Evolutionary conservation across 1,284 basidiomycete species (phyloP).

Genomic region (Moesziomyces parantarcticus): DNA sequence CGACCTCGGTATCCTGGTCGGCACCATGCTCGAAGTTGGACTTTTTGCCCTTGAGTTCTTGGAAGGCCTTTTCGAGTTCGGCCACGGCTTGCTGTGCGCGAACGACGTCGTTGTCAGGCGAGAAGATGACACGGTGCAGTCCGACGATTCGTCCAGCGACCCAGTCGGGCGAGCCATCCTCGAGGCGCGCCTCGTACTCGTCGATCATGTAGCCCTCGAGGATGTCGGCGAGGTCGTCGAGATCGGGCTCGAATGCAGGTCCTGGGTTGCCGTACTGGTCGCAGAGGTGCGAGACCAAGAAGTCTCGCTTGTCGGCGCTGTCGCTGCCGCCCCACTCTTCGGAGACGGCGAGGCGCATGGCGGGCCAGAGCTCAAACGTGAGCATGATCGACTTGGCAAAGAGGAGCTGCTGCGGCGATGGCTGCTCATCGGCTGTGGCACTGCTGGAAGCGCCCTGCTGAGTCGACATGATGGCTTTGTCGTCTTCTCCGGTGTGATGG

Average conservation of each 20-base stretch:
- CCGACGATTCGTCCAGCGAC: slow-evolving; percentile 57
- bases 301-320: slow-evolving; percentile 59
- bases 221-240: slow-evolving; percentile 62
- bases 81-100: slow-evolving; percentile 41
- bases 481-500: too few species aligned
- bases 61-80: slow-evolving; percentile 50
- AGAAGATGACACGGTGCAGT: slow-evolving; percentile 54
- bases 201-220: slow-evolving; percentile 61
- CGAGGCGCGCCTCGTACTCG: slow-evolving; percentile 62
- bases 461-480: slow-evolving; percentile 15
- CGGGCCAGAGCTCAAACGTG: slow-evolving; percentile 63
- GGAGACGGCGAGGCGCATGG: slow-evolving; percentile 62
- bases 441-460: slow-evolving; percentile 19
- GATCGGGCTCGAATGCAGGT: slow-evolving; percentile 48
- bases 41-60: slow-evolving; percentile 48
- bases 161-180: slow-evolving; percentile 58
- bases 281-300: slow-evolving; percentile 60
- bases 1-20: slow-evolving; percentile 36
- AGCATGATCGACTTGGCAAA: slow-evolving; percentile 62
- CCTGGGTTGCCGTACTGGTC: slow-evolving; percentile 57
- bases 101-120: slow-evolving; percentile 25
- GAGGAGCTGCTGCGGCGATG: slow-evolving; percentile 57
- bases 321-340: slow-evolving; percentile 65
- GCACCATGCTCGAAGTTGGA: slow-evolving; percentile 21
- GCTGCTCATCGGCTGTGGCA: slow-evolving; percentile 18